Evolutionary conservation across 169 alveolate species (phyloP).

Genomic region (Cryptosporidium canis): DNA sequence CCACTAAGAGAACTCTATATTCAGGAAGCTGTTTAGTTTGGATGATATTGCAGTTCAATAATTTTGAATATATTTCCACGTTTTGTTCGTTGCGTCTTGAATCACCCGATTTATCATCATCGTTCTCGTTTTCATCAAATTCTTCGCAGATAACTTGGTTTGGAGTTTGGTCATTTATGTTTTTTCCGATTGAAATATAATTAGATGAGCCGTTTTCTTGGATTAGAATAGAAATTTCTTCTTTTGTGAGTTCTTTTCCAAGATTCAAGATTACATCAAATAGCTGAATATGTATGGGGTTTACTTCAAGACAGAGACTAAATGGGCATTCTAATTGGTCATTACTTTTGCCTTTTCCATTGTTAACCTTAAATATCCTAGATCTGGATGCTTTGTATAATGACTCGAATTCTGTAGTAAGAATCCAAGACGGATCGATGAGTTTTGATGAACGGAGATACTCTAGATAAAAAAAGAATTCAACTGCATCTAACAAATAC

Average conservation of each 20-base stretch:
- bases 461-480: constrained; percentile 26
- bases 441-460: constrained; percentile 2
- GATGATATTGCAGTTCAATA: neutral
- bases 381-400: constrained; percentile 56
- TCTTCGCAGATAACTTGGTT: neutral
- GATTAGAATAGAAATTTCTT: neutral
- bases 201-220: neutral
- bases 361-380: constrained; percentile 8
- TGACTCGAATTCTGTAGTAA: constrained; percentile 59
- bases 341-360: neutral
- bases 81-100: neutral
- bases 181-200: neutral
- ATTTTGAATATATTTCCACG: neutral
- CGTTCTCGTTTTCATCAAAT: neutral
- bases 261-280: constrained; percentile 21
- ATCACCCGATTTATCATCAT: neutral
- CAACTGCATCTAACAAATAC: constrained; percentile 30
- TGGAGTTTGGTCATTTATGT: neutral
- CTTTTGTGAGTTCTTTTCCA: constrained; percentile 21
- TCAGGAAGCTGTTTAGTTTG: neutral
- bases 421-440: constrained; percentile 50
- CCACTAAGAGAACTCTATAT: constrained; percentile 25
- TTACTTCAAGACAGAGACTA: constrained; percentile 48
- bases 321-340: neutral
- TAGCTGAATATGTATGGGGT: constrained; percentile 43